Base-by-base conservation (phyloP, 2,329 filamentous ascomycete species). In the Sarocladiaceae sp. region DNA sequence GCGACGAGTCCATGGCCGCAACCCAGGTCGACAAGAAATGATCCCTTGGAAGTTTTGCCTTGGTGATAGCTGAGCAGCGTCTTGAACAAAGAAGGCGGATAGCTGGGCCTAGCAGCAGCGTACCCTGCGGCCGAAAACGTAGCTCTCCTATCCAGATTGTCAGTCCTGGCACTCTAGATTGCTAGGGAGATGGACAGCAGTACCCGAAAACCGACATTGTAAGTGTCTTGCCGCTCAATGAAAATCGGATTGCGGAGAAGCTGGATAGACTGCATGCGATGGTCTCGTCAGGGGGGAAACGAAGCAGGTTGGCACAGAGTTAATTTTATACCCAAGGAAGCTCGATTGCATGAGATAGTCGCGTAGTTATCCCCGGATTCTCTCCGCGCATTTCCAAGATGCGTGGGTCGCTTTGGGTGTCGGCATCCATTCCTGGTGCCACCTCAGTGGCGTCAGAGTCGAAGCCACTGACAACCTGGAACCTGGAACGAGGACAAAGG, bases 1-100 rank as follows among this genome's bases (percentile, higher is more conserved):
- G 76, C 65, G 18, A 80, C 69, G 42, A 76, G 64, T 18, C 79
- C 80, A 48, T 80, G 78, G 3, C 80, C 80, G 51, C 76, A 80
- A 40, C 81, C 80, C n/a, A 84, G 63, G 55, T 84, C 81, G 7
- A 83, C 57, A 16, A 70, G 52, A 13, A 41, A 29, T 3, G 56
- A 60, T 7, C 61, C 59, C 3, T 47, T 44, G 0, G 53, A 21
- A 2, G 54, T 56, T 48, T 53, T 63, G 16, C 49, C 61, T 19
- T 65, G 62, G 58, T 82, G 76, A 57, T 75, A 82, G 18, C 57
- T 55, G 11, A 83, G 65, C 9, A 83, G 60, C 15, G 63, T 70
- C 43, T 67, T 65, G 60, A 74, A 81, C 23, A 83, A 64, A 16
- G 62, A 64, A 7, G 67, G 56, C 6, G 78, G 78, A 55, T 83